Base-by-base conservation (phyloP, 306 rosid genomes). In the Vicia villosa region DNA sequence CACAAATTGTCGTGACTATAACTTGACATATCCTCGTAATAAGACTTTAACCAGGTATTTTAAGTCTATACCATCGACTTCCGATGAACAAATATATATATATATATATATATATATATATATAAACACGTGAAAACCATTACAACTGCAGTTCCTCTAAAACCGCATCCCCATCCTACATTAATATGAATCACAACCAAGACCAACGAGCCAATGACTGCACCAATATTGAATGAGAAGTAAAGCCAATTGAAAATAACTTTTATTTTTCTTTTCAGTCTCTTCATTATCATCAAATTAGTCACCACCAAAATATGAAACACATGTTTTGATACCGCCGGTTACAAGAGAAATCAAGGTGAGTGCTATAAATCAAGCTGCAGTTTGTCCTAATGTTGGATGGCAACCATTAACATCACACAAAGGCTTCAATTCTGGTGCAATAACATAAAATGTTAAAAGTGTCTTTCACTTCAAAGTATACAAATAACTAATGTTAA, bases 101-200 rank as follows among this genome's bases (percentile, higher is more conserved):
- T 87, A n/a, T n/a, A n/a, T n/a, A n/a, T n/a, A n/a, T n/a, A n/a
- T n/a, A n/a, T n/a, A n/a, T n/a, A n/a, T n/a, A n/a, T n/a, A n/a
- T n/a, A n/a, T n/a, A n/a, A n/a, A n/a, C n/a, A n/a, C 1, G 96
- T 95, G 28, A 86, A 51, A 43, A 73, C 69, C 96, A 92, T 92
- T 9, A 92, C 88, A 11, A 86, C 90, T 14, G 86, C 85, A 4
- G 96, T 96, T 52, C 89, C 30, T 51, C 97, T 96, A 69, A 91
- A 91, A 12, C 97, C 96, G 95, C 91, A 89, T 45, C 91, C 91
- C 97, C 97, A 92, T 2, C 96, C 92, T 14, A 92, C 96, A 68
- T 89, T 84, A 89, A 77, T 92, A 56, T 92, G 97, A 54, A 87
- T 80, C 86, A 87, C 87, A 41, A 89, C 97, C 63, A 92, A 74